Evolutionary conservation across 176 grass and related monocot species (phyloP), one percentile per base, ranked within the genome.

Genomic region (Avena eriantha): DNA sequence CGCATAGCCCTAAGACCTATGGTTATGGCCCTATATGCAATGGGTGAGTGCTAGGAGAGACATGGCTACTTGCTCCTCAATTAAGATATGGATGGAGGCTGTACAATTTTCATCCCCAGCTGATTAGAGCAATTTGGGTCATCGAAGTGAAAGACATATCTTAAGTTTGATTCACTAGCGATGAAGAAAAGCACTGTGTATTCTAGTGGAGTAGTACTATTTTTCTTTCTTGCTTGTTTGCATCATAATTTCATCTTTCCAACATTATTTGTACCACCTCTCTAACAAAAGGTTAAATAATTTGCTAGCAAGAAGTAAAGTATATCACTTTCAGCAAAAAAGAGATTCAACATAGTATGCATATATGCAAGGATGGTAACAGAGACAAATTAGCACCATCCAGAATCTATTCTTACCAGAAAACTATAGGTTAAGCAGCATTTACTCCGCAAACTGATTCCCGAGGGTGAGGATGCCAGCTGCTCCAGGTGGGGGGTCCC

Each of bases 231-330:
- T 51, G 23, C 51, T 16, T 7, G 46, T 49, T 74, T 11, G 7
- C 13, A 53, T 76, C 47, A 17, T 76, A 31, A 53, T 49, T 76
- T 31, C 73, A 53, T 19, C 24, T 53, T 76, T 9, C 8, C 73
- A 53, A 76, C 23, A 16, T 31, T 26, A 51, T 31, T 14, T 29
- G 22, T 45, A 10, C n/a, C 47, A 9, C 15, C 72, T 51, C 45
- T 74, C 72, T 76, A 76, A 31, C 73, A 76, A 31, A 53, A 76
- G 11, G n/a, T 48, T 17, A 75, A 51, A 24, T 17, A 50, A 31
- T 29, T 17, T 31, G 23, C 23, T 10, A 31, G 14, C 73, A 53
- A 76, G 45, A 76, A 76, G 23, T 33, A 33, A 76, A 76, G 49
- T 23, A 75, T 4, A 75, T 18, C 72, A 51, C 1, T 51, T 75